Evolutionary conservation across 2,329 filamentous ascomycete species (phyloP).

Genomic region (Colletotrichum karsti): DNA sequence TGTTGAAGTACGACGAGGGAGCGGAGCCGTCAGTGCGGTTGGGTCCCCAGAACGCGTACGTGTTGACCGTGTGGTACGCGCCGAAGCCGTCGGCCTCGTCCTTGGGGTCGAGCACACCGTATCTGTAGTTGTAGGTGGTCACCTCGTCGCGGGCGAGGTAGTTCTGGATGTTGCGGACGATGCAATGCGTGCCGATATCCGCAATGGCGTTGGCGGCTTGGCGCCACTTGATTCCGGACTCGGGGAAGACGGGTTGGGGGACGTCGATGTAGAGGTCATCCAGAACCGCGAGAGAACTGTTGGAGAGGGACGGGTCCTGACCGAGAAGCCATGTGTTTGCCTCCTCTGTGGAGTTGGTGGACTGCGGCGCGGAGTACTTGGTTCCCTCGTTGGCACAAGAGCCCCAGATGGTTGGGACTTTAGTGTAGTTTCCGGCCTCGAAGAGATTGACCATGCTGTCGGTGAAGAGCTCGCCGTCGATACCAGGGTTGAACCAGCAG

Average conservation of each 20-base stretch:
- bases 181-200: conserved; percentile 46
- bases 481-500: conserved; percentile 44
- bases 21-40: conserved; percentile 56
- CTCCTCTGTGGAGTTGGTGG: conserved; percentile 40
- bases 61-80: conserved; percentile 73
- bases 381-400: conserved; percentile 50
- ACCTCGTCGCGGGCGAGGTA: conserved; percentile 41
- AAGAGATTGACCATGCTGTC: conserved; percentile 60
- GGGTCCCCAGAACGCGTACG: conserved; percentile 74
- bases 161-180: conserved; percentile 40
- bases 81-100: conserved; percentile 64
- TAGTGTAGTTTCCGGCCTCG: conserved; percentile 57
- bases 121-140: conserved; percentile 72
- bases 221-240: conserved; percentile 45
- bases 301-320: conserved; percentile 42
- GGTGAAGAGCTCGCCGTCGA: conserved; percentile 62
- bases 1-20: conserved; percentile 63
- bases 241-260: conserved; percentile 40
- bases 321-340: conserved; percentile 43
- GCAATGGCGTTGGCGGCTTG: conserved; percentile 45
- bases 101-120: conserved; percentile 69
- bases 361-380: conserved; percentile 38
- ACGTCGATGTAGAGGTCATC: conserved; percentile 45
- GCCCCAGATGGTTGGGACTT: conserved; percentile 60
- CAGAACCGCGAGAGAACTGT: conserved; percentile 40